phyloP scores from a whole-genome alignment of 2,329 filamentous ascomycete genomes.

The Fusarium sp. region DNA sequence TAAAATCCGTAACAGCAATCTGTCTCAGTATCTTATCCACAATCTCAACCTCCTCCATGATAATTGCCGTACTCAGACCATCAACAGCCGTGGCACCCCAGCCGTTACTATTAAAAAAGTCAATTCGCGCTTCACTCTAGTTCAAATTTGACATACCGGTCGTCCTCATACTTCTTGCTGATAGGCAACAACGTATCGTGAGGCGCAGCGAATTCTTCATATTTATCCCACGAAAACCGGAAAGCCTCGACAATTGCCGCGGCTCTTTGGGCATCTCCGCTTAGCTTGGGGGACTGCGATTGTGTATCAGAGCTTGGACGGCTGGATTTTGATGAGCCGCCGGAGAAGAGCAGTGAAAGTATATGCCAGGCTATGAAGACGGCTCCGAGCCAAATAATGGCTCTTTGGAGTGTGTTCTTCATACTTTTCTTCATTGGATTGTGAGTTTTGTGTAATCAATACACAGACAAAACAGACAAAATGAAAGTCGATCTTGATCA shows the following conservation, averaged over 20 bases:
- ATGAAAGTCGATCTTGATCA: too few relatives aligned
- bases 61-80: slow-evolving; percentile 38
- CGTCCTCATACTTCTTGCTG: slow-evolving; percentile 24
- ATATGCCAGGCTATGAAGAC: slow-evolving; percentile 15
- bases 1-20: slow-evolving; percentile 34
- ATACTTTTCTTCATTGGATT: neutral
- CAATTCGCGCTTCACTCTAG: rapidly evolving
- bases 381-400: slow-evolving; percentile 17
- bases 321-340: neutral
- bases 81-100: slow-evolving; percentile 43
- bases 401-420: slow-evolving; percentile 3
- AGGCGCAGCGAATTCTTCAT: slow-evolving; percentile 34
- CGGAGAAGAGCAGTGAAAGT: neutral
- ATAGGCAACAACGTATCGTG: slow-evolving; percentile 38
- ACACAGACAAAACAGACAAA: rapidly evolving
- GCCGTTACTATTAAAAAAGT: slow-evolving; percentile 22
- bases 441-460: rapidly evolving
- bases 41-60: slow-evolving; percentile 34
- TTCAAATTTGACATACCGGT: slow-evolving; percentile 13
- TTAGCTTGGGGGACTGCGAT: neutral
- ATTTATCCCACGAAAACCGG: slow-evolving; percentile 41
- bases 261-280: slow-evolving; percentile 17
- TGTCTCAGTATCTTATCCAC: slow-evolving; percentile 38
- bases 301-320: rapidly evolving
- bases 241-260: slow-evolving; percentile 27